These are phyloP conservation scores for Mycena crocata DNA, from an alignment of 768 basidiomycete genomes.

Conservation along the genomic window DNA sequence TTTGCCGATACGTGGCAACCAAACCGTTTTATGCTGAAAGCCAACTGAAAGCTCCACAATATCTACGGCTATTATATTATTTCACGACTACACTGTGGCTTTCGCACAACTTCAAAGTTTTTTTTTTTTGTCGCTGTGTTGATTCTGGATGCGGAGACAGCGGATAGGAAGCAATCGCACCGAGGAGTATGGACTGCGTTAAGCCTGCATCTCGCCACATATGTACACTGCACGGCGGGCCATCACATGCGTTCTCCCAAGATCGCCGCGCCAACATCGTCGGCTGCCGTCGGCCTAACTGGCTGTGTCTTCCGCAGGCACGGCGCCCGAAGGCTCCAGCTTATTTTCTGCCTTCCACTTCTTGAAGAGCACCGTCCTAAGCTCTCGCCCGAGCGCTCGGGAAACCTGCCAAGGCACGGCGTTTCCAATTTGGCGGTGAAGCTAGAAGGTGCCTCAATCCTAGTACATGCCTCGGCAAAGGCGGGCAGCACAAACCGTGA, in stretches of 20 bases:
- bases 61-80: too few relatives aligned
- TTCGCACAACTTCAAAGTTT: too few relatives aligned
- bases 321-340: neutral
- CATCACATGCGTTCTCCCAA: constrained; percentile 11
- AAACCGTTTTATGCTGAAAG: too few relatives aligned
- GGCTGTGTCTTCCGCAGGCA: constrained; percentile 2
- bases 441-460: constrained; percentile 51
- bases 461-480: neutral
- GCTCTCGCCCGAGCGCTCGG: constrained; percentile 72
- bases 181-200: too few relatives aligned
- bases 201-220: too few relatives aligned
- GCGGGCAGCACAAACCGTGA: constrained; percentile 64
- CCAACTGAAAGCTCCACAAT: too few relatives aligned
- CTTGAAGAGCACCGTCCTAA: constrained; percentile 62
- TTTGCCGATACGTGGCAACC: constrained; percentile 12
- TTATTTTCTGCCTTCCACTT: constrained; percentile 53
- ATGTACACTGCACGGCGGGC: neutral
- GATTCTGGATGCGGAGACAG: too few relatives aligned
- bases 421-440: constrained; percentile 86
- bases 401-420: constrained; percentile 79
- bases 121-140: too few relatives aligned
- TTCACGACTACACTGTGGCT: too few relatives aligned
- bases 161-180: too few relatives aligned
- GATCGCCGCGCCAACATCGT: constrained; percentile 7
- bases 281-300: neutral